Percentiles rank a stretch among this genome's conserved stretches.
phyloP scores from a whole-genome alignment of 768 basidiomycete species.

The Mycena venus region DNA sequence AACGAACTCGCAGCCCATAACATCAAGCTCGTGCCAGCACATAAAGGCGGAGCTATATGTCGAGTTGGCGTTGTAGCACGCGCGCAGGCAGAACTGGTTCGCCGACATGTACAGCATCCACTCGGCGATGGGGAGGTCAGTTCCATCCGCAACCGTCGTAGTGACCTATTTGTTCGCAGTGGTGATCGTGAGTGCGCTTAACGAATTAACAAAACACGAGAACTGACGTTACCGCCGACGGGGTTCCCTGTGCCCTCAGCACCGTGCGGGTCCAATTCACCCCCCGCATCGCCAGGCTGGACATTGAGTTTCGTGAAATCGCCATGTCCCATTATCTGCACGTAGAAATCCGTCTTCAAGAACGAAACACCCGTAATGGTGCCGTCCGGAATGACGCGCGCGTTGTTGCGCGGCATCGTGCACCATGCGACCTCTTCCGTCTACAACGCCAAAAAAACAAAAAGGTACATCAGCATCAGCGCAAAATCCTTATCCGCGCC shows the following conservation, averaged over 20 bases:
- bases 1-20: constrained; percentile 60
- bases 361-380: constrained; percentile 56
- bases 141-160: constrained; percentile 51
- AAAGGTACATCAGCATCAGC: not conserved
- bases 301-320: constrained; percentile 59
- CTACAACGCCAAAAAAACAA: constrained; percentile 38
- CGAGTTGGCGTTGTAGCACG: constrained; percentile 59
- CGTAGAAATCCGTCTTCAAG: constrained; percentile 58
- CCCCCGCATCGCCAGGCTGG: constrained; percentile 53
- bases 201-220: no score
- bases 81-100: constrained; percentile 57
- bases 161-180: no score
- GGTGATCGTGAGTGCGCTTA: no score
- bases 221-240: constrained; percentile 60
- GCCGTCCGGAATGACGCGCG: constrained; percentile 60
- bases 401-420: constrained; percentile 57
- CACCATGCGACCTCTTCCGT: constrained; percentile 62
- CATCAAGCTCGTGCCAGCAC: constrained; percentile 63
- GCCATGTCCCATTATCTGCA: constrained; percentile 58
- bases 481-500: no score
- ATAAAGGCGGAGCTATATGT: constrained; percentile 57
- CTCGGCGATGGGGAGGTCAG: constrained; percentile 49
- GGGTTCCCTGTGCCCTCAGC: constrained; percentile 55
- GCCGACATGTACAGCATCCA: constrained; percentile 55
- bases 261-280: constrained; percentile 62